Conservation (phyloP, 2,329 filamentous ascomycete genomes). For the Reticulascus tulasneorum region DNA sequence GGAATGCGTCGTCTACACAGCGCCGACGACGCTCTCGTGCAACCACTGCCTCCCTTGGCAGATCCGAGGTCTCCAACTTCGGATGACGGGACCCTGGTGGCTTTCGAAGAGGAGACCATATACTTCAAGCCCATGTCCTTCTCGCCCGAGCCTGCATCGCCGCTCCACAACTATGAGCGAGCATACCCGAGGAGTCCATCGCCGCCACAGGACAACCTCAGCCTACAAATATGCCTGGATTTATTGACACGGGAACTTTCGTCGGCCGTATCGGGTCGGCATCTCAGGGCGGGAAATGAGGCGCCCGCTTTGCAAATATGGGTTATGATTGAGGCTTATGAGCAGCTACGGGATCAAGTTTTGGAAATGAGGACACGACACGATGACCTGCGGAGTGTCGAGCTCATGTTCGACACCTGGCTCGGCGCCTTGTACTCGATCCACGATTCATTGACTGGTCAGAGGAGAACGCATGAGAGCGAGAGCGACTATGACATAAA, state of each 20-base stretch:
- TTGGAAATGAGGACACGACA: constrained; percentile 22
- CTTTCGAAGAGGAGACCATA: constrained; percentile 42
- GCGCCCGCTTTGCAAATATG: constrained; percentile 47
- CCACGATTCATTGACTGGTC: constrained; percentile 34
- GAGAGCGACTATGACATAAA: constrained; percentile 29
- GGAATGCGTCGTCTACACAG: too few species aligned
- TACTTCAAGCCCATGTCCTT: constrained; percentile 44
- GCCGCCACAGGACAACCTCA: constrained; percentile 27
- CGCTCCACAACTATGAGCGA: constrained; percentile 17
- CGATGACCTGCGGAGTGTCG: constrained; percentile 24
- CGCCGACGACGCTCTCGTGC: constrained; percentile 10
- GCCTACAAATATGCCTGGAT: constrained; percentile 47
- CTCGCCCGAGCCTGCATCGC: constrained; percentile 28
- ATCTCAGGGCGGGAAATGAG: constrained; percentile 22
- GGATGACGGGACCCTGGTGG: constrained; percentile 42
- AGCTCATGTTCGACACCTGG: constrained; percentile 48
- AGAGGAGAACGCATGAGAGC: constrained; percentile 17
- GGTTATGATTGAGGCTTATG: constrained; percentile 58
- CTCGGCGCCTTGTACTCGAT: constrained; percentile 43
- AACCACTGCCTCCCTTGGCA: too few species aligned
- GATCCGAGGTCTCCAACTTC: constrained; percentile 36
- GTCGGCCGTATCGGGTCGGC: constrained; percentile 29
- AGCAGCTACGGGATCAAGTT: constrained; percentile 46
- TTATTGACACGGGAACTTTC: constrained; percentile 48
- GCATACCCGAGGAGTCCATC: constrained; percentile 4